Conservation (phyloP, 805 yeast genomes). For the Nakazawaea peltata region DNA sequence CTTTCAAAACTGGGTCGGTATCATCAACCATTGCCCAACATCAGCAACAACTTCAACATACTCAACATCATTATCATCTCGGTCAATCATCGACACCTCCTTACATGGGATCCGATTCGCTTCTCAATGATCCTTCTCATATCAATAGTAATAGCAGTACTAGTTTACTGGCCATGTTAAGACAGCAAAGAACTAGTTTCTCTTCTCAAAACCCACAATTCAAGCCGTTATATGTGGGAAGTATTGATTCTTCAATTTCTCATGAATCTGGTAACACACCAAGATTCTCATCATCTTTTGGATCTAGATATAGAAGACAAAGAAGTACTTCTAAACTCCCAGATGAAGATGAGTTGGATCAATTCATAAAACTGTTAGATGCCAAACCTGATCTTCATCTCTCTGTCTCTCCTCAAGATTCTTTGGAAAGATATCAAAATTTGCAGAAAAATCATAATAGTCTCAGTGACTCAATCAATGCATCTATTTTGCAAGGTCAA, state of each 20-base stretch:
- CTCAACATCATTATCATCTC: conserved; percentile 14
- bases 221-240: conserved; percentile 7
- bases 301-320: conserved; percentile 34
- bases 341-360: conserved; percentile 24
- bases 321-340: conserved; percentile 13
- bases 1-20: conserved; percentile 58
- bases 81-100: conserved; percentile 21
- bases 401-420: conserved; percentile 17
- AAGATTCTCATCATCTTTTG: conserved; percentile 65
- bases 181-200: conserved; percentile 25
- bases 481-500: conserved; percentile 9
- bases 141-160: conserved; percentile 45
- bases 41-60: conserved; percentile 1
- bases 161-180: conserved; percentile 41
- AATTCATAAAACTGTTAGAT: conserved; percentile 26
- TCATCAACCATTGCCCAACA: conserved; percentile 30
- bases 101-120: conserved; percentile 11
- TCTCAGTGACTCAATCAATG: conserved; percentile 12
- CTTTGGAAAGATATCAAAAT: conserved; percentile 11
- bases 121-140: conserved; percentile 38
- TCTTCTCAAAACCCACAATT: conserved; percentile 7
- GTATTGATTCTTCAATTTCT: conserved; percentile 15
- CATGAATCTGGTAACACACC: conserved; percentile 32
- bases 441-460: conserved; percentile 11
- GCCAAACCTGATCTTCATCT: conserved; percentile 27